Base-by-base conservation (phyloP, 495 filamentous ascomycete genomes). In the Penicillium cosmopolitanum region DNA sequence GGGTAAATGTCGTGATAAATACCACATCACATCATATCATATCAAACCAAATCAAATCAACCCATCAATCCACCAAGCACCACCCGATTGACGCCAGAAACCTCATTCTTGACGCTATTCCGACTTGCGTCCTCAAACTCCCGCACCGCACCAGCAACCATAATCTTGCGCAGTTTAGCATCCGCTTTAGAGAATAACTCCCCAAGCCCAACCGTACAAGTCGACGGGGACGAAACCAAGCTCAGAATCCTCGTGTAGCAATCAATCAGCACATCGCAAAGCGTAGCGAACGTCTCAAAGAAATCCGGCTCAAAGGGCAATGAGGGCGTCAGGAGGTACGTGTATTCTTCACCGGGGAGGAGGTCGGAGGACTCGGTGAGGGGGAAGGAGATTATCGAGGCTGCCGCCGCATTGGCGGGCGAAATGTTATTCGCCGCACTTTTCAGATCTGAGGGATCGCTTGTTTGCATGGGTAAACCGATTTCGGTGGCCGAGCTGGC, bases 231-330 rank as follows among this genome's bases (percentile, higher is more conserved):
- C 28, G 85, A 78, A 42, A 98, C 78, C 50, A 98, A 78, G 19
- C 73, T 77, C 66, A 94, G 77, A 19, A 98, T 84, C 34, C 87
- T 82, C 50, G 86, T 86, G 73, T 99, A 99, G 65, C 86, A 90
- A 65, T 98, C 95, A 62, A 97, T 96, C 57, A 99, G 75, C 3
- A 96, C 90, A 72, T 99, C 96, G 75, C 95, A 98, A 23, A 99
- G 79, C 9, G 95, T 97, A n/a, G 93, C 89, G 73, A 98, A 98
- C 0, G 92, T 96, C 75, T 96, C 92, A 71, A 92, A 96, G 68
- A 96, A 99, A 73, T 99, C 95, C 10, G 94, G 94, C 51, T 98
- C 95, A 67, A 99, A 99, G 0, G 95, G 95, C 51, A 98, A 77
- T n/a, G 87, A 88, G 0, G 96, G 96, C 5, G 93, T 98, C 1